A percentile compares a stretch with the other conserved stretches of the same genome.
Evolutionary conservation across 768 basidiomycete species (phyloP).

Genomic region (Kwoniella bestiolae): DNA sequence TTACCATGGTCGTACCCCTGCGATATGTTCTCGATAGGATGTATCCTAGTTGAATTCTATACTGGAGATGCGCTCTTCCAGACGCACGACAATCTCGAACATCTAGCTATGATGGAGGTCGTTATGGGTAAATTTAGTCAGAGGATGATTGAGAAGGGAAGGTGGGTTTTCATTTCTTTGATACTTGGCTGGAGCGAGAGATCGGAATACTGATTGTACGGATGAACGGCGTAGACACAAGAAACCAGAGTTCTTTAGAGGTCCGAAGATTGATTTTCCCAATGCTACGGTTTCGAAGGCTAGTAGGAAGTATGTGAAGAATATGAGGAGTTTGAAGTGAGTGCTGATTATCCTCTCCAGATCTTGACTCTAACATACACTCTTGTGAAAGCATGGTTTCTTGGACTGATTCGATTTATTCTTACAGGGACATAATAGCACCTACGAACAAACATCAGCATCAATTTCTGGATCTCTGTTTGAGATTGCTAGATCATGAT

Average conservation of each 20-base stretch:
- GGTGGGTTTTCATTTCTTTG: slow-evolving; percentile 33
- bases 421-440: slow-evolving; percentile 73
- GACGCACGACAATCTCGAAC: slow-evolving; percentile 98
- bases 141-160: slow-evolving; percentile 63
- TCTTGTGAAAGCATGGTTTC: too few relatives aligned
- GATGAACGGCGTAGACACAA: slow-evolving; percentile 63
- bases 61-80: slow-evolving; percentile 98
- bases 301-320: slow-evolving; percentile 90
- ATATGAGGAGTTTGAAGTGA: slow-evolving; percentile 76
- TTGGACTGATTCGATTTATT: too few relatives aligned
- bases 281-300: slow-evolving; percentile 83
- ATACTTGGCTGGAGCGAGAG: background rate
- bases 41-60: slow-evolving; percentile 97
- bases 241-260: slow-evolving; percentile 93
- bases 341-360: too few relatives aligned
- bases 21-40: slow-evolving; percentile 97
- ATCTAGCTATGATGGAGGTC: slow-evolving; percentile 99
- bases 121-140: slow-evolving; percentile 99
- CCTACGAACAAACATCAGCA: slow-evolving; percentile 63
- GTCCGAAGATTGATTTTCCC: slow-evolving; percentile 85
- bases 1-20: slow-evolving; percentile 98
- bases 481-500: slow-evolving; percentile 85
- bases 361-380: slow-evolving; percentile 8
- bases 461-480: slow-evolving; percentile 80
- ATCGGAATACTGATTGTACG: slow-evolving; percentile 7